Evolutionary conservation across 208 protist genomes (phyloP).

Genomic region (Trypanosoma rangeli): DNA sequence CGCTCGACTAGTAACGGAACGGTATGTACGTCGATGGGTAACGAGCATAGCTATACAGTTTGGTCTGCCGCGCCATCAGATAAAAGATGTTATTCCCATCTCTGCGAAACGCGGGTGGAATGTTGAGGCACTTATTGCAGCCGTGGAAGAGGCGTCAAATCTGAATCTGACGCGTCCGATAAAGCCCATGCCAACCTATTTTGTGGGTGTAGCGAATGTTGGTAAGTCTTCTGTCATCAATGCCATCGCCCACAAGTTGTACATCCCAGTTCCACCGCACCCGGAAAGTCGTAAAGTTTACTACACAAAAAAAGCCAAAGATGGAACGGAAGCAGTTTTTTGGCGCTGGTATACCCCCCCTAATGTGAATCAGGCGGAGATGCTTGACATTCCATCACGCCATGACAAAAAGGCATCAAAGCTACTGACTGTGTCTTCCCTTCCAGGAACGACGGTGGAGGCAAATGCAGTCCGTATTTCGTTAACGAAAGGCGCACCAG

Average conservation of each 20-base stretch:
- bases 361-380: conserved; percentile 87
- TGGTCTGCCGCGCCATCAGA: conserved; percentile 74
- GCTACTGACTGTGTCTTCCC: conserved; percentile 86
- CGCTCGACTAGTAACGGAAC: conserved; percentile 64
- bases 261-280: conserved; percentile 84
- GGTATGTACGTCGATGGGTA: conserved; percentile 81
- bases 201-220: conserved; percentile 88
- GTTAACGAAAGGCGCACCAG: conserved; percentile 32
- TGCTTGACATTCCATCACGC: conserved; percentile 83
- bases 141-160: conserved; percentile 80
- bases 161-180: conserved; percentile 70
- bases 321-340: conserved; percentile 75
- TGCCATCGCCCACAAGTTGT: conserved; percentile 85
- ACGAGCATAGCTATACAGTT: conserved; percentile 81
- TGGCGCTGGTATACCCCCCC: conserved; percentile 91
- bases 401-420: conserved; percentile 88
- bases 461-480: conserved; percentile 78
- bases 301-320: conserved; percentile 56
- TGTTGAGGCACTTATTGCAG: conserved; percentile 63
- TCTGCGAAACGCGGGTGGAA: conserved; percentile 92
- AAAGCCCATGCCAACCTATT: conserved; percentile 84
- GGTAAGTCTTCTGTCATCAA: conserved; percentile 94
- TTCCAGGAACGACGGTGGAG: conserved; percentile 88
- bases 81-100: conserved; percentile 72
- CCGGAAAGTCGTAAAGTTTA: conserved; percentile 88